Evolutionary conservation across 2,329 filamentous ascomycete species (phyloP).

Genomic region (Thielaviopsis punctulata): DNA sequence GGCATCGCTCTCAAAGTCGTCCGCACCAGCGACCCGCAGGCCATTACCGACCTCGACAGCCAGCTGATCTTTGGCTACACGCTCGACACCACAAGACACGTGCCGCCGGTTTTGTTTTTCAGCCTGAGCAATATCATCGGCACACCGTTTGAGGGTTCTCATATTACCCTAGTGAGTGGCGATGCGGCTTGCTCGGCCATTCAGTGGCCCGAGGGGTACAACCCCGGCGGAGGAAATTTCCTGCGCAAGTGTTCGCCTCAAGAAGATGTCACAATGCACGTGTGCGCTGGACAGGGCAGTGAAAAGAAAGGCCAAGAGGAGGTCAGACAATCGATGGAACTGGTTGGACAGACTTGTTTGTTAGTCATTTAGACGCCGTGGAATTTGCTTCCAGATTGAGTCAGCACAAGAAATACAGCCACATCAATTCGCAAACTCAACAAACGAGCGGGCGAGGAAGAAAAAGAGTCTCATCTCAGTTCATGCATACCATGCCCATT

Average conservation of each 20-base stretch:
- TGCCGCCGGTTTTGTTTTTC: slow-evolving; percentile 19
- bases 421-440: too few relatives aligned
- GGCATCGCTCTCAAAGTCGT: slow-evolving; percentile 25
- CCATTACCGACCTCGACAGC: slow-evolving; percentile 22
- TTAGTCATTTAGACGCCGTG: background rate
- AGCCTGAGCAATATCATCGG: slow-evolving; percentile 25
- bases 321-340: background rate
- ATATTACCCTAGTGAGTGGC: slow-evolving; percentile 18
- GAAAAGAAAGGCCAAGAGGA: background rate
- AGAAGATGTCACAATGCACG: slow-evolving; percentile 1
- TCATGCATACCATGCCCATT: too few relatives aligned
- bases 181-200: slow-evolving; percentile 20
- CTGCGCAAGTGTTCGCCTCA: slow-evolving; percentile 3
- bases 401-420: background rate
- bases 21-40: slow-evolving; percentile 15
- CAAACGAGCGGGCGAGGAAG: too few relatives aligned
- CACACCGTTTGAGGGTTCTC: slow-evolving; percentile 21
- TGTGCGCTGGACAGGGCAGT: background rate
- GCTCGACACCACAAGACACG: slow-evolving; percentile 18
- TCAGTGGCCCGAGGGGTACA: slow-evolving; percentile 20
- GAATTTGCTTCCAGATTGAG: background rate
- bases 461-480: too few relatives aligned
- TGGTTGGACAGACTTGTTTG: background rate
- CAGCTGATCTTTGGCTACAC: slow-evolving; percentile 25
- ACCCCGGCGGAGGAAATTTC: slow-evolving; percentile 22